Conservation (phyloP, 257 asterid genomes). For the Primulina eburnea region DNA sequence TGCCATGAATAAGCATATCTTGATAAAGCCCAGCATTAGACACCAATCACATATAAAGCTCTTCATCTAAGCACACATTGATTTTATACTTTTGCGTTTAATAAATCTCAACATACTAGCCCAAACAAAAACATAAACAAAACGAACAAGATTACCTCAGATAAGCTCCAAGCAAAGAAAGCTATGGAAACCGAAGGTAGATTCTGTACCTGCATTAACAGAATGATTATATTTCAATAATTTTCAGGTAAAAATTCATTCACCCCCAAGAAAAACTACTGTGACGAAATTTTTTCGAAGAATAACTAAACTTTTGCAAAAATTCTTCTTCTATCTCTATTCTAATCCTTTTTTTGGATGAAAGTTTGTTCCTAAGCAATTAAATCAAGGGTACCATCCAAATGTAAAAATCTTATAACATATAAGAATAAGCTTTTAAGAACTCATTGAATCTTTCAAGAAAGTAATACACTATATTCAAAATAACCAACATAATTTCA, state of each 20-base stretch:
- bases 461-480: too few relatives aligned
- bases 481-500: background rate
- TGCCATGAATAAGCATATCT: too few relatives aligned
- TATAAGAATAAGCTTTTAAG: too few relatives aligned
- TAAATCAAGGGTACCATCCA: background rate
- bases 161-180: conserved; percentile 77
- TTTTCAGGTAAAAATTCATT: background rate
- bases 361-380: background rate
- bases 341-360: background rate
- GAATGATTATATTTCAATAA: conserved; percentile 1
- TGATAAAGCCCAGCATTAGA: background rate
- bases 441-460: background rate
- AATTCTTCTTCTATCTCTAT: background rate
- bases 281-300: background rate
- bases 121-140: conserved; percentile 9
- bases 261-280: background rate
- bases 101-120: background rate
- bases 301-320: background rate
- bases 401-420: too few relatives aligned
- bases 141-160: conserved; percentile 36
- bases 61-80: conserved; percentile 4
- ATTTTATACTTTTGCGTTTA: background rate
- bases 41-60: background rate
- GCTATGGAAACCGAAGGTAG: conserved; percentile 74
- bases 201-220: conserved; percentile 59